Conservation (phyloP, 108 stramenopile genomes). For the Pseudonitzschia multistriata region DNA sequence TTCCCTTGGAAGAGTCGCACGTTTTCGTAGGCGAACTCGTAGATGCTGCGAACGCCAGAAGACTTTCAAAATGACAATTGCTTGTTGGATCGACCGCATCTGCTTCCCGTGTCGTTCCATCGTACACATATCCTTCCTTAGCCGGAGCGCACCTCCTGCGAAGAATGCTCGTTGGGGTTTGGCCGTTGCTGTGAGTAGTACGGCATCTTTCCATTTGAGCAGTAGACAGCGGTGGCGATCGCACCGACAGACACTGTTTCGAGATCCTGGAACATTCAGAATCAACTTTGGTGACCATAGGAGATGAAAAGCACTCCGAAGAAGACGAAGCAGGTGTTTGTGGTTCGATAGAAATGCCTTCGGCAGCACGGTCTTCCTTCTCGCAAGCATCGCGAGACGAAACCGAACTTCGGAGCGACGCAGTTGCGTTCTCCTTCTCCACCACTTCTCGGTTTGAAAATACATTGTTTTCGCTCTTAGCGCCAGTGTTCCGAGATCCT, state of each 20-base stretch:
- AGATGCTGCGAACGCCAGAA: not conserved
- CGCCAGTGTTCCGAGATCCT: not conserved
- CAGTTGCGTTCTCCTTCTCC: not conserved
- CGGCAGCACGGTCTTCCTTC: too few species aligned
- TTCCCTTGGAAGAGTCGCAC: not conserved
- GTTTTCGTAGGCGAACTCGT: not conserved
- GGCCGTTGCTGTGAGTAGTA: not conserved
- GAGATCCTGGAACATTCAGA: not conserved
- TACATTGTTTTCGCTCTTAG: not conserved
- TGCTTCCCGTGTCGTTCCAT: not conserved
- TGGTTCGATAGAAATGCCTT: too few species aligned
- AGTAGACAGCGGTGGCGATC: not conserved
- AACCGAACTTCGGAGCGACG: not conserved
- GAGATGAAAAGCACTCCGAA: too few species aligned
- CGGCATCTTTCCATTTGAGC: not conserved
- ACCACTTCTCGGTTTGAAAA: not conserved
- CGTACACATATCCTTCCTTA: not conserved
- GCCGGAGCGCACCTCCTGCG: not conserved
- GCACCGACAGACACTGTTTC: not conserved
- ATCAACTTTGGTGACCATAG: not conserved
- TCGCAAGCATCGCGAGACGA: too few species aligned
- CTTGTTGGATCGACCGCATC: not conserved
- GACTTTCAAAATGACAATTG: not conserved
- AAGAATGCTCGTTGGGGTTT: constrained; percentile 7
- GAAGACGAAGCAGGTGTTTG: too few species aligned